Percentiles rank a stretch among this genome's conserved stretches.
These are phyloP conservation scores for Scleromitrula shiraiana DNA, from an alignment of 2,329 filamentous ascomycete species.

Conservation along the genomic window DNA sequence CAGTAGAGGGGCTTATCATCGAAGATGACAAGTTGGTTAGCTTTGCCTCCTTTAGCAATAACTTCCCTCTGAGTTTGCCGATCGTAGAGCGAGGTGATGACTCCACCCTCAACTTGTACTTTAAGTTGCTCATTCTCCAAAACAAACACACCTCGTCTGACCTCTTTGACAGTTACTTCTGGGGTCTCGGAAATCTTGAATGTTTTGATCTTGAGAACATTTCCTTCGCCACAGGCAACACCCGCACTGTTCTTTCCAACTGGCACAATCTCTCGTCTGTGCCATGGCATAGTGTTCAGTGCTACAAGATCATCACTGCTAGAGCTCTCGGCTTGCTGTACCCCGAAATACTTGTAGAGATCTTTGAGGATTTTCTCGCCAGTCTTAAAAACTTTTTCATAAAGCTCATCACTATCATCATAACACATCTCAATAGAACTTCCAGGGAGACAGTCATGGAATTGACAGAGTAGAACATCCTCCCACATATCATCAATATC, in stretches of 20 bases:
- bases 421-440: conserved; percentile 98
- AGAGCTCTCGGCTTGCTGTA: conserved; percentile 40
- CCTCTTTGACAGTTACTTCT: conserved; percentile 45
- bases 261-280: conserved; percentile 64
- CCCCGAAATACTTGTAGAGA: conserved; percentile 58
- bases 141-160: conserved; percentile 58
- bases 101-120: conserved; percentile 64
- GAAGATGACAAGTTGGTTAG: conserved; percentile 87
- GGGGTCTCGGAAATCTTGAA: conserved; percentile 41
- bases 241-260: conserved; percentile 45
- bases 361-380: conserved; percentile 66
- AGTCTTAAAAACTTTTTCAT: conserved; percentile 71
- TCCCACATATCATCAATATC: conserved; percentile 98
- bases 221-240: conserved; percentile 49
- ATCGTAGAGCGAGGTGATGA: conserved; percentile 80
- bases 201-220: conserved; percentile 41
- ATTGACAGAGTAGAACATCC: conserved; percentile 82
- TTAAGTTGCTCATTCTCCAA: conserved; percentile 71
- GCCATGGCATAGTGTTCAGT: conserved; percentile 84
- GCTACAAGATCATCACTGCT: conserved; percentile 47
- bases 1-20: conserved; percentile 97
- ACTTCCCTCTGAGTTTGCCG: conserved; percentile 65
- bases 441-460: conserved; percentile 93
- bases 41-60: conserved; percentile 64
- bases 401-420: conserved; percentile 83